Percentiles rank a stretch among this genome's conserved stretches.
Conservation (phyloP, 441 rosid species). For the Erysimum pusillum region DNA sequence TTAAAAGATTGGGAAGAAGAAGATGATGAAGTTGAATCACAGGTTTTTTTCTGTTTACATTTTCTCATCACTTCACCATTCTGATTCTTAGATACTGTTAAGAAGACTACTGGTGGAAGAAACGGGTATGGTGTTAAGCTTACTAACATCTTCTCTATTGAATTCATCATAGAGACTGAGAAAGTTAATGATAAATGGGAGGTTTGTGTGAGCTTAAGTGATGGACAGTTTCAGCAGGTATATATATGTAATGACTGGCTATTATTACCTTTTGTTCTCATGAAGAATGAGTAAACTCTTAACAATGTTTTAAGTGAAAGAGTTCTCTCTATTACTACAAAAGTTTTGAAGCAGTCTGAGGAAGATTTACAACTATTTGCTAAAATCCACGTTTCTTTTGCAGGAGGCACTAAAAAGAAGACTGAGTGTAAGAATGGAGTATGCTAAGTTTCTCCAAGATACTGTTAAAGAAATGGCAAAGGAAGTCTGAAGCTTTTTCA, state of each 20-base stretch:
- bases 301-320: slow-evolving; percentile 53
- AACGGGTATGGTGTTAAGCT: no score
- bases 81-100: slow-evolving; percentile 14
- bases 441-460: slow-evolving; percentile 83
- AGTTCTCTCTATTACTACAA: slow-evolving; percentile 70
- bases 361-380: slow-evolving; percentile 64
- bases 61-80: slow-evolving; percentile 10
- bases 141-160: no score
- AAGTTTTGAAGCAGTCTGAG: slow-evolving; percentile 60
- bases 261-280: no score
- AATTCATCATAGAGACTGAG: no score
- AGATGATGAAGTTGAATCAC: slow-evolving; percentile 63
- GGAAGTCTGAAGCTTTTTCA: no score
- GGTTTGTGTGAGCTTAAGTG: no score
- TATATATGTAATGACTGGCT: no score
- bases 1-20: slow-evolving; percentile 85
- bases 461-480: slow-evolving; percentile 98
- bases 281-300: no score
- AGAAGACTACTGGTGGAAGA: no score
- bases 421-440: slow-evolving; percentile 85
- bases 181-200: no score
- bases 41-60: slow-evolving; percentile 47
- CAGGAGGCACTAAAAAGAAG: slow-evolving; percentile 91
- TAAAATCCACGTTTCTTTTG: slow-evolving; percentile 41
- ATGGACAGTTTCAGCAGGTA: no score